Conservation (phyloP, 257 asterid genomes). For the Solanum etuberosum region DNA sequence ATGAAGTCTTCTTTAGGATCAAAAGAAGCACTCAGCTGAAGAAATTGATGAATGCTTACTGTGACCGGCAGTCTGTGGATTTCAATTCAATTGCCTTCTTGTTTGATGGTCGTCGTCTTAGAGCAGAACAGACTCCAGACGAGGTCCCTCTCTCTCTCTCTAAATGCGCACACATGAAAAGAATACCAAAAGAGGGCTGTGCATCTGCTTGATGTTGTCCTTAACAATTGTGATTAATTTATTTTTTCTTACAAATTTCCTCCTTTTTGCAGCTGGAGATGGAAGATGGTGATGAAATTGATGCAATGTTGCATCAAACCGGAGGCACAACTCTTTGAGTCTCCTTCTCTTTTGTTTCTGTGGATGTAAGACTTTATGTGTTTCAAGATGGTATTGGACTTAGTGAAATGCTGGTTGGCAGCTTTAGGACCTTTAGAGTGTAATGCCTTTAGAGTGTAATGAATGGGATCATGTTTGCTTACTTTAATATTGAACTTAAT, state of each 20-base stretch:
- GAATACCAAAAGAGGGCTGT: neutral
- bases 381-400: neutral
- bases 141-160: constrained; percentile 14
- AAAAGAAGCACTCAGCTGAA: constrained; percentile 62
- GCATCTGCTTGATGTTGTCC: neutral
- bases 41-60: constrained; percentile 71
- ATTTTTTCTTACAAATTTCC: neutral
- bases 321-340: constrained; percentile 8
- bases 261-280: constrained; percentile 18
- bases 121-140: constrained; percentile 44
- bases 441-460: neutral
- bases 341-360: neutral
- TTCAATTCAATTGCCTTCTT: constrained; percentile 44
- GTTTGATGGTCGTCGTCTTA: constrained; percentile 49
- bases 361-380: neutral
- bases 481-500: neutral
- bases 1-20: constrained; percentile 43
- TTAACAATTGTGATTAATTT: neutral
- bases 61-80: constrained; percentile 52
- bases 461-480: neutral
- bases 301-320: constrained; percentile 23
- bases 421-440: neutral
- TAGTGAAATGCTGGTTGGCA: neutral
- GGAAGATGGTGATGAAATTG: constrained; percentile 25
- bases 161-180: neutral